These are phyloP conservation scores for Candida anutae DNA, from an alignment of 1,139 yeast genomes.

Conservation along the genomic window DNA sequence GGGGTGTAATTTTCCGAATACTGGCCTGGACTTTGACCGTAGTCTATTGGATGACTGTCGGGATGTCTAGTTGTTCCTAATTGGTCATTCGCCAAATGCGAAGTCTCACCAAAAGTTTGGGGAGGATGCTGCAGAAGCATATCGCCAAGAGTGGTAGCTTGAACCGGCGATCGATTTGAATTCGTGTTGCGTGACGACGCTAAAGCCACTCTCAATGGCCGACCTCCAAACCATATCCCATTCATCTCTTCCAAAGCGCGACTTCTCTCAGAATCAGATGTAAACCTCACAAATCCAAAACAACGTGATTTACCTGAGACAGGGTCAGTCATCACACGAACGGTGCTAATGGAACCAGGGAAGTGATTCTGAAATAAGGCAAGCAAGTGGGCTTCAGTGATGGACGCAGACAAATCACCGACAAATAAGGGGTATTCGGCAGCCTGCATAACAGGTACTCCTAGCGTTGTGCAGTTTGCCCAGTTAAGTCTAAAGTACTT, in stretches of 20 bases:
- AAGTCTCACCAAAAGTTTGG: too few species aligned
- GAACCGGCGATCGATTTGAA: not conserved
- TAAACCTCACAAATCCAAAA: constrained; percentile 68
- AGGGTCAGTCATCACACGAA: constrained; percentile 71
- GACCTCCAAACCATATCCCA: constrained; percentile 66
- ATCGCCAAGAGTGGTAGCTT: not conserved
- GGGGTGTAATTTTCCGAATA: not conserved
- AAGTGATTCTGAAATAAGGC: constrained; percentile 60
- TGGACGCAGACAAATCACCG: constrained; percentile 70
- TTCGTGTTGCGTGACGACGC: constrained; percentile 22
- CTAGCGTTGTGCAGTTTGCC: constrained; percentile 60
- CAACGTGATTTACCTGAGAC: constrained; percentile 65
- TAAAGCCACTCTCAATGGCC: constrained; percentile 65
- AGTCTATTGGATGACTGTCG: not conserved
- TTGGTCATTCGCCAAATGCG: too few species aligned
- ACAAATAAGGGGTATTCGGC: constrained; percentile 63
- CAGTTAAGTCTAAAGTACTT: constrained; percentile 62
- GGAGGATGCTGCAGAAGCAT: not conserved
- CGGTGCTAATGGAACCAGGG: constrained; percentile 56
- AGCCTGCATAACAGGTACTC: constrained; percentile 43
- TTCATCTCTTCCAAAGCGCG: constrained; percentile 65
- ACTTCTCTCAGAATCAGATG: constrained; percentile 55
- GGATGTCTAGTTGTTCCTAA: not conserved
- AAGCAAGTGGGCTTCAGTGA: constrained; percentile 61
- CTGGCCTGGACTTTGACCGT: not conserved